A percentile compares a stretch with the other conserved stretches of the same genome.
Evolutionary conservation across 345 rosid species (phyloP).

Genomic region (Pugionium cornutum): DNA sequence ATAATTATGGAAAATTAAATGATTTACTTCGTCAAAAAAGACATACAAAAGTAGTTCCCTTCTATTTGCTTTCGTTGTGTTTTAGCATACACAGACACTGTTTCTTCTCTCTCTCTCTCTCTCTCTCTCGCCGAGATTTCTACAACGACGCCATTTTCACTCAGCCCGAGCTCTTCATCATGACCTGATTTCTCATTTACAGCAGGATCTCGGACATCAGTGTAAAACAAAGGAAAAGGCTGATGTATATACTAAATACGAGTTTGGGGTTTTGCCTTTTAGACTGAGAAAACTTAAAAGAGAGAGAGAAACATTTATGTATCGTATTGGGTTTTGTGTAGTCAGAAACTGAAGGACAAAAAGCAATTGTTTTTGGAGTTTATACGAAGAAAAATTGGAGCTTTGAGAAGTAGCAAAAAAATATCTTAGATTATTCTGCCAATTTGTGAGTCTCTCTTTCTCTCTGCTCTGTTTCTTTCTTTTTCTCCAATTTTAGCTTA

Average conservation of each 20-base stretch:
- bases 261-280: conserved; percentile 19
- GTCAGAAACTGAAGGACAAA: conserved; percentile 33
- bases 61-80: conserved; percentile 9
- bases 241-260: background rate
- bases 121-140: conserved; percentile 31
- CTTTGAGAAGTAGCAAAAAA: conserved; percentile 32
- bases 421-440: conserved; percentile 31
- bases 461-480: conserved; percentile 40
- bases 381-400: conserved; percentile 38
- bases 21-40: conserved; percentile 23
- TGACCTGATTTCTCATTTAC: conserved; percentile 5
- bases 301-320: conserved; percentile 32
- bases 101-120: background rate
- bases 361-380: conserved; percentile 40
- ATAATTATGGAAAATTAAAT: background rate
- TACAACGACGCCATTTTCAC: conserved; percentile 26
- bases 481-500: conserved; percentile 11
- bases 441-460: conserved; percentile 39
- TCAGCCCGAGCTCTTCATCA: conserved; percentile 6
- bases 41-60: conserved; percentile 16
- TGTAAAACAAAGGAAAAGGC: background rate
- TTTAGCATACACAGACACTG: conserved; percentile 8
- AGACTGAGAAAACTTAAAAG: conserved; percentile 16
- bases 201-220: background rate
- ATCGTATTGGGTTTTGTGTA: conserved; percentile 28